Evolutionary conservation across 169 alveolate species (phyloP).

Genomic region (Plasmodium berghei): DNA sequence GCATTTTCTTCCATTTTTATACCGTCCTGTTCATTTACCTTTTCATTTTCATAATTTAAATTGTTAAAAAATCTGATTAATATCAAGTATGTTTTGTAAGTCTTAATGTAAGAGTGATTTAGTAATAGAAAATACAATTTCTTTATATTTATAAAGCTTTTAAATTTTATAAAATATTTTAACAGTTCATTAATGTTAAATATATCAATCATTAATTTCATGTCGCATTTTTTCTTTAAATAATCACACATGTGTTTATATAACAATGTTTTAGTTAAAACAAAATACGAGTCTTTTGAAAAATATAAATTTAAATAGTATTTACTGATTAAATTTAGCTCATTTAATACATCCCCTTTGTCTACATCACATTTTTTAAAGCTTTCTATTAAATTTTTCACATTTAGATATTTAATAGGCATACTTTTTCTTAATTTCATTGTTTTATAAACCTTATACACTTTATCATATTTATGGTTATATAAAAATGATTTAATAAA

Average conservation of each 20-base stretch:
- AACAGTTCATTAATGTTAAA: constrained; percentile 74
- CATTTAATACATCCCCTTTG: constrained; percentile 74
- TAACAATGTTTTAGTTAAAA: constrained; percentile 69
- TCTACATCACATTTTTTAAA: constrained; percentile 71
- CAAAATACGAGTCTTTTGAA: constrained; percentile 71
- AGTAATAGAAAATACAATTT: constrained; percentile 63
- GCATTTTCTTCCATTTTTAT: constrained; percentile 6
- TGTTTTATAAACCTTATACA: constrained; percentile 60
- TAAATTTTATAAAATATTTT: constrained; percentile 74
- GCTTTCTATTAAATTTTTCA: constrained; percentile 66
- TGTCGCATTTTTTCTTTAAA: constrained; percentile 72
- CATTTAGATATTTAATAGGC: constrained; percentile 66
- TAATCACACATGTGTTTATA: constrained; percentile 73
- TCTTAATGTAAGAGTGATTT: constrained; percentile 60
- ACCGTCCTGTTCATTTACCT: constrained; percentile 5
- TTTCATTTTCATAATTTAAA: constrained; percentile 42
- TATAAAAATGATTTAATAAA: constrained; percentile 61
- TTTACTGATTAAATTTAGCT: constrained; percentile 47
- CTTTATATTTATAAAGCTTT: constrained; percentile 69
- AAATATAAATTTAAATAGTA: constrained; percentile 68
- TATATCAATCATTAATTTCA: constrained; percentile 65
- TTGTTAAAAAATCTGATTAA: constrained; percentile 70
- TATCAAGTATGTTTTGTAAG: constrained; percentile 66
- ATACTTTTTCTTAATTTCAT: constrained; percentile 64
- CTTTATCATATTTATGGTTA: constrained; percentile 72